A percentile compares a stretch with the other conserved stretches of the same genome.
phyloP scores from a whole-genome alignment of 1,139 yeast genomes.

The Geotrichum carabidarum region DNA sequence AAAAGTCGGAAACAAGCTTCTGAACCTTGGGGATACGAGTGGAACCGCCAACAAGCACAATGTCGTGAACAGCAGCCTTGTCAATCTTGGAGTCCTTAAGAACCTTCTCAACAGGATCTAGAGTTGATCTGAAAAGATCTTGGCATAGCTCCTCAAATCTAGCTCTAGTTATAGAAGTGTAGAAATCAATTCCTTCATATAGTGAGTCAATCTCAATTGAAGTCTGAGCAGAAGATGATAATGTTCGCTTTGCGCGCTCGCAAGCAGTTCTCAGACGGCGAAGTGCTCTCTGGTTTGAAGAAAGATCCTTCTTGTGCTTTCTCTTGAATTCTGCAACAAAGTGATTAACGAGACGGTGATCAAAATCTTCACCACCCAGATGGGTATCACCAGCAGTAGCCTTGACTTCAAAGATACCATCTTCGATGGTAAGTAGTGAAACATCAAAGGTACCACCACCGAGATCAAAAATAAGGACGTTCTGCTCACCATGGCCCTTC shows the following conservation, averaged over 20 bases:
- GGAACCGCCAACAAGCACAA: constrained; percentile 98
- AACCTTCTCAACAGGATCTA: constrained; percentile 97
- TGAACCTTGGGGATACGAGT: constrained; percentile 99
- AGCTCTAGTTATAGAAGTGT: constrained; percentile 96
- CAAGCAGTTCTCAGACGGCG: constrained; percentile 98
- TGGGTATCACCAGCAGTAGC: constrained; percentile 99
- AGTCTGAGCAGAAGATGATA: constrained; percentile 94
- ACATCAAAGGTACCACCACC: constrained; percentile 99
- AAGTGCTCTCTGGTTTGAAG: constrained; percentile 90
- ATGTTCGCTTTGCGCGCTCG: constrained; percentile 99
- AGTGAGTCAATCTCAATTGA: constrained; percentile 95
- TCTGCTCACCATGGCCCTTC: constrained; percentile 81
- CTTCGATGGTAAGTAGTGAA: constrained; percentile 91
- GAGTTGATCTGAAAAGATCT: constrained; percentile 90
- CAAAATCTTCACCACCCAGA: constrained; percentile 99
- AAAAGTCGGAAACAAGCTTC: constrained; percentile 94
- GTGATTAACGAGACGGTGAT: constrained; percentile 89
- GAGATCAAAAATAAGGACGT: constrained; percentile 84
- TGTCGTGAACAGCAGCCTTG: constrained; percentile 87
- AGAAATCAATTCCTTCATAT: constrained; percentile 94
- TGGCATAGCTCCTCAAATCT: constrained; percentile 97
- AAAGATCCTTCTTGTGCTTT: constrained; percentile 90
- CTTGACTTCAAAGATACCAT: constrained; percentile 98
- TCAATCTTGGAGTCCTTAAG: constrained; percentile 90
- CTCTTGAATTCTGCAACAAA: constrained; percentile 93